Base-by-base conservation (phyloP, 257 asterid genomes). In the Lavandula angustifolia region DNA sequence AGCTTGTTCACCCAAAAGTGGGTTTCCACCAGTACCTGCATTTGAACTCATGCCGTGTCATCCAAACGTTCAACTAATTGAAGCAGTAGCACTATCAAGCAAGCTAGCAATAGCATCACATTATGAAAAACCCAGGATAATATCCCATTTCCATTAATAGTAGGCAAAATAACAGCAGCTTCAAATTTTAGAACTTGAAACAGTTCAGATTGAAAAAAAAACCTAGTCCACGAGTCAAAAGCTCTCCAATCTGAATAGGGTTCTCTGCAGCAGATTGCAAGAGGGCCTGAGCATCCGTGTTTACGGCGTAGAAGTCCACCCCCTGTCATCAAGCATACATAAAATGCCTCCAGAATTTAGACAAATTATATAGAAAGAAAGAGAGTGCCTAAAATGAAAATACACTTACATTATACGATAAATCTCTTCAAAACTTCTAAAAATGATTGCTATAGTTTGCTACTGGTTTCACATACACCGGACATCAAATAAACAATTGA, bases 161-260 rank as follows among this genome's bases (percentile, higher is more conserved):
- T 9, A 72, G 7, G 13, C 5, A 61, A 63, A 43, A 11, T 42
- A 22, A 22, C 27, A 22, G 2, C 27, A 22, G 2, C 1, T 22
- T 22, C 1, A 22, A 22, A 2, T 22, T 1, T 22, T 22, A 2
- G 27, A 22, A 22, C 27, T 0, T 22, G 27, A 22, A 22, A 22
- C 27, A 22, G 2, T 22, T 22, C 27, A 22, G 27, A 18, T 64
- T 29, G 29, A 47, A 11, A 8, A 62, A 37, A 52, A 9, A 72
- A 90, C 99, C 99, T 59, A 94, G 96, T 75, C 98, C 99, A 74
- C 98, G 96, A 69, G 98, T 90, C 86, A 94, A 78, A 67, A 94
- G 95, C 78, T 94, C 99, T 66, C 99, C 99, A 74, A 90, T 94
- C 71, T 94, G 99, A 77, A 90, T 82, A 66, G 98, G 95, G 69